Percentiles rank a stretch among this genome's conserved stretches.
Conservation (phyloP, 2,329 filamentous ascomycete genomes). For the Sporothrix phasma region DNA sequence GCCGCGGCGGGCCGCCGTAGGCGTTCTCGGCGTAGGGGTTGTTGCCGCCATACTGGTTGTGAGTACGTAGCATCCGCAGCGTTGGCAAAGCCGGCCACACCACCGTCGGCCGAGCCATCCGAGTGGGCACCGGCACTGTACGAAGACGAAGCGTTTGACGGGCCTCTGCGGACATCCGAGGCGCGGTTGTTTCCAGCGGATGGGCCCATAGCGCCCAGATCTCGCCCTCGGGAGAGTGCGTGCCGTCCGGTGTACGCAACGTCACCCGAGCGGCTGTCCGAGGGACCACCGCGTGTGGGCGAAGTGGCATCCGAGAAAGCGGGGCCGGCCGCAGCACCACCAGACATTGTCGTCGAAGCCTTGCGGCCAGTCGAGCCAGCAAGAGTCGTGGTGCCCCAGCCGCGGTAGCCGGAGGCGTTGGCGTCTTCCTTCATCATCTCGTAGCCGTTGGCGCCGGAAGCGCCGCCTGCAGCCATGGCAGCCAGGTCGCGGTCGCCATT, state of each 20-base stretch:
- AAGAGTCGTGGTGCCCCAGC: conserved; percentile 76
- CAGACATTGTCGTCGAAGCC: conserved; percentile 80
- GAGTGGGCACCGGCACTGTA: conserved; percentile 79
- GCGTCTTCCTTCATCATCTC: conserved; percentile 73
- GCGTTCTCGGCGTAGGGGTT: conserved; percentile 45
- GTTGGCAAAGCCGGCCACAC: conserved; percentile 33
- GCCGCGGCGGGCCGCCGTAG: conserved; percentile 27
- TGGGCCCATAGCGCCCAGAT: conserved; percentile 76
- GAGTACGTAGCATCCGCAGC: conserved; percentile 40
- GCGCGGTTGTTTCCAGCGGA: conserved; percentile 54
- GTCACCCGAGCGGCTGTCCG: conserved; percentile 62
- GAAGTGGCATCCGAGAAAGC: conserved; percentile 67
- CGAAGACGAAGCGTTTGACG: conserved; percentile 91
- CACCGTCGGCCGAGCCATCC: conserved; percentile 50
- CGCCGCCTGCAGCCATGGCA: conserved; percentile 30
- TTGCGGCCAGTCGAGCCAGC: conserved; percentile 65
- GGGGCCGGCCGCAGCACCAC: conserved; percentile 51
- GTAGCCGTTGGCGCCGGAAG: conserved; percentile 38
- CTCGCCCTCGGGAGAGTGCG: conserved; percentile 61
- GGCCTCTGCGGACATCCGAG: conserved; percentile 70
- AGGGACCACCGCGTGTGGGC: conserved; percentile 51
- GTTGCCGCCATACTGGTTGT: conserved; percentile 48
- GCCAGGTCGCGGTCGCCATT: conserved; percentile 80
- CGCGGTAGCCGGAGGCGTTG: conserved; percentile 70
- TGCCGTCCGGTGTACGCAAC: conserved; percentile 44